Evolutionary conservation across 2,329 filamentous ascomycete species (phyloP).

Genomic region (Coleophoma cylindrospora): DNA sequence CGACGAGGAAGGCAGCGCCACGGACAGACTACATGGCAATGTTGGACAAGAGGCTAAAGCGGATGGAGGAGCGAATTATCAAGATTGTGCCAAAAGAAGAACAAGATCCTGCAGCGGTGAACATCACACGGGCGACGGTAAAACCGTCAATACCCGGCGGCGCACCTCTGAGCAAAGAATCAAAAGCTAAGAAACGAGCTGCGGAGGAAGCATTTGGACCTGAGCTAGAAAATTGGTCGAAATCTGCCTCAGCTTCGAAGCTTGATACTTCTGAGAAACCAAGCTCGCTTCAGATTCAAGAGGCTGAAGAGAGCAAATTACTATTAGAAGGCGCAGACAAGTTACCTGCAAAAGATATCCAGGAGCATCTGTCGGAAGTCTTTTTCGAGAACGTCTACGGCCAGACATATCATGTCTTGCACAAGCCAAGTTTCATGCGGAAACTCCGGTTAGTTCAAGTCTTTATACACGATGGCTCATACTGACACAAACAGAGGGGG

Average conservation of each 20-base stretch:
- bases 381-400: constrained; percentile 97
- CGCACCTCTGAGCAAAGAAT: constrained; percentile 39
- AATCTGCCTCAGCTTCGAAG: constrained; percentile 46
- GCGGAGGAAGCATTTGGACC: constrained; percentile 84
- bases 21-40: constrained; percentile 99
- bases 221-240: constrained; percentile 78
- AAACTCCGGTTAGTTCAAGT: constrained; percentile 57
- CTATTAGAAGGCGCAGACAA: constrained; percentile 78
- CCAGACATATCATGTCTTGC: constrained; percentile 88
- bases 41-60: constrained; percentile 90
- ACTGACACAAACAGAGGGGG: constrained; percentile 49
- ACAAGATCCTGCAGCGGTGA: constrained; percentile 55
- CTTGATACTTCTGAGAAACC: constrained; percentile 42
- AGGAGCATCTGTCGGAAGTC: constrained; percentile 88
- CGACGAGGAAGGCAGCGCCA: constrained; percentile 86
- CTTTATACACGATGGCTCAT: neutral
- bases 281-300: constrained; percentile 51
- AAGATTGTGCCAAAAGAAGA: constrained; percentile 90
- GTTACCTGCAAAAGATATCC: constrained; percentile 78
- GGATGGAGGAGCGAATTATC: constrained; percentile 97
- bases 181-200: constrained; percentile 68
- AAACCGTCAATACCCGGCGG: constrained; percentile 68
- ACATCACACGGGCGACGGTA: constrained; percentile 74
- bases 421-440: constrained; percentile 96
- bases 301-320: constrained; percentile 70